Evolutionary conservation across 2,329 filamentous ascomycete genomes (phyloP).

Genomic region (Fusarium camptoceras): DNA sequence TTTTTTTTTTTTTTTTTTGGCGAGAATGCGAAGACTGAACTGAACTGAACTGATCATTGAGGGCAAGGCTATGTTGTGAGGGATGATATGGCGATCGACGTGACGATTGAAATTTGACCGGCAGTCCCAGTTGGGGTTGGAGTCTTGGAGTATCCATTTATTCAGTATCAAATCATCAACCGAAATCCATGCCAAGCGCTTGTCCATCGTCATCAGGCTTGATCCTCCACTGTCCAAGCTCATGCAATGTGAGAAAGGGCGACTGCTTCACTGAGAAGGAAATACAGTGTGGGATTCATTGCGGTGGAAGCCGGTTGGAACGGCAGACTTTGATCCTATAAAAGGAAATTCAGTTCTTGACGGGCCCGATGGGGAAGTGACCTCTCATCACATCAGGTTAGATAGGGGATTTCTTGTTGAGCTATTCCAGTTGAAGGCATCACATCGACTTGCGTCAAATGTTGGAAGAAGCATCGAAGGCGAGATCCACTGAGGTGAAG

Average conservation of each 20-base stretch:
- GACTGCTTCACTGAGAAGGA: neutral
- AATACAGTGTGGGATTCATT: neutral
- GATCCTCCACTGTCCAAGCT: neutral
- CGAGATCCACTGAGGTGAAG: conserved; percentile 4
- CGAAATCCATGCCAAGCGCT: conserved; percentile 21
- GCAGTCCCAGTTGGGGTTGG: conserved; percentile 13
- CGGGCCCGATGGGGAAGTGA: neutral
- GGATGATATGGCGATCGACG: conserved; percentile 31
- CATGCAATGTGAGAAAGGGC: neutral
- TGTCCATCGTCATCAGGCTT: conserved; percentile 25
- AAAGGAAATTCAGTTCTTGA: neutral
- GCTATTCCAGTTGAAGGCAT: neutral
- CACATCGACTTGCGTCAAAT: neutral
- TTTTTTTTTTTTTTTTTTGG: too few species aligned
- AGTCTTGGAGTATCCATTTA: conserved; percentile 10
- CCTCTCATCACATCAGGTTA: neutral
- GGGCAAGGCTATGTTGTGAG: conserved; percentile 3
- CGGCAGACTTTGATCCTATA: neutral
- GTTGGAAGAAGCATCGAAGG: neutral
- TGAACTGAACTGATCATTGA: conserved; percentile 1
- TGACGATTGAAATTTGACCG: conserved; percentile 49
- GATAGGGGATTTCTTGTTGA: neutral
- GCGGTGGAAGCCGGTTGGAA: neutral
- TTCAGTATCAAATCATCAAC: neutral
- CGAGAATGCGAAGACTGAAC: conserved; percentile 9